phyloP scores from a whole-genome alignment of 2,329 filamentous ascomycete species.

The Sporothrix globosa region DNA sequence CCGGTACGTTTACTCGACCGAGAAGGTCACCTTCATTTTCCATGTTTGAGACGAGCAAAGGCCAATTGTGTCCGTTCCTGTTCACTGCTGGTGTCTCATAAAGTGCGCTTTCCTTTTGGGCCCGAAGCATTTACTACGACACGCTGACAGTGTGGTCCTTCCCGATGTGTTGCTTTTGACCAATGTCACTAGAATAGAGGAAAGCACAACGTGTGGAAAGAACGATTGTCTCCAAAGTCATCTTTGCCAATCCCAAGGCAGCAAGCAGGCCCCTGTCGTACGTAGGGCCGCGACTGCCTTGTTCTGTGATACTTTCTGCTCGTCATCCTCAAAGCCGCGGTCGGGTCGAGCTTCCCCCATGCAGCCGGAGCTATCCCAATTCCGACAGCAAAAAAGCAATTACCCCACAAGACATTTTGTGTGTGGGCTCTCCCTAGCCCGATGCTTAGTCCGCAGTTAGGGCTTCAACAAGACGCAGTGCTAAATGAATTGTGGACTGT shows the following conservation, averaged over 20 bases:
- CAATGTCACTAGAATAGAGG: neutral
- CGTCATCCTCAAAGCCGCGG: conserved; percentile 9
- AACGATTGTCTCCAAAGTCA: conserved; percentile 2
- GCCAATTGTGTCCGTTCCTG: neutral
- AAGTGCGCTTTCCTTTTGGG: neutral
- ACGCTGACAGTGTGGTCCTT: neutral
- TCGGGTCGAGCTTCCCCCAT: conserved; percentile 23
- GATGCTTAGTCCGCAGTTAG: conserved; percentile 25
- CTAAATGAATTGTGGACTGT: neutral
- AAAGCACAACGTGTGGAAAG: conserved; percentile 6
- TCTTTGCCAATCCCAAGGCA: neutral
- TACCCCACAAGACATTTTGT: conserved; percentile 30
- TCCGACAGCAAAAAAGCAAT: conserved; percentile 17
- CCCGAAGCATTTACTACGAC: neutral
- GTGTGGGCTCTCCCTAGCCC: conserved; percentile 29
- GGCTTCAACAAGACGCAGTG: conserved; percentile 15
- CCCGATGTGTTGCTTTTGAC: neutral
- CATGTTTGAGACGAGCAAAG: neutral
- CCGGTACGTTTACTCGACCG: neutral
- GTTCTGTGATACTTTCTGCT: neutral
- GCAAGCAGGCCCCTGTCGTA: neutral
- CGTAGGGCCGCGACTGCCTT: conserved; percentile 18
- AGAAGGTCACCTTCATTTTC: neutral
- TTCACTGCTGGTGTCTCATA: neutral
- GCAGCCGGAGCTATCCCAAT: conserved; percentile 29